Evolutionary conservation across 2,329 filamentous ascomycete genomes (phyloP), one percentile per base, ranked within the genome.

Genomic region (Ascochyta koolunga): DNA sequence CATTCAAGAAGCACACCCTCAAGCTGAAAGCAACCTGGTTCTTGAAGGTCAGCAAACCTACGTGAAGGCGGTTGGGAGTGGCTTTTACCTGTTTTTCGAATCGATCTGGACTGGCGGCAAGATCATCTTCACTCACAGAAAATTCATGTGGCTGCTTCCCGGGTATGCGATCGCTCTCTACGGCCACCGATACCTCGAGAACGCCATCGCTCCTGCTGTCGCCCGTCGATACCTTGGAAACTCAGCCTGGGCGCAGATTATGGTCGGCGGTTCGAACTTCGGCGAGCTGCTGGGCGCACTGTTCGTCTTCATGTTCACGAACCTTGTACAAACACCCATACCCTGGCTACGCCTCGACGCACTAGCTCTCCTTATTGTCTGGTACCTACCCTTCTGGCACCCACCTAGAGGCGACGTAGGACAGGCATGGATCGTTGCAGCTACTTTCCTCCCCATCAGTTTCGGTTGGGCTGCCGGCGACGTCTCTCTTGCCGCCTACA

Each of bases 381-480:
- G 79, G 80, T 80, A 79, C 51, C 65, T 82, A 11, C 76, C 79
- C 0, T 80, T 69, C 62, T 82, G 79, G 78, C 64, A 72, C 35
- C 79, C 79, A 1, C 72, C 73, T 0, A 43, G 58, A 3, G 70
- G 70, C 33, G 64, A 79, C 5, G 78, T 80, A 9, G 61, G 66
- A 1, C 75, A 80, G 54, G 79, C 79, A 4, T 82, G 76, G 79
- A 75, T 78, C 15, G 74, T 77, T 21, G 78, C 74, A 2, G 78
- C 75, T 2, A 78, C 78, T 0, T 79, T 82, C 52, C 66, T 80
- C 19, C 79, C 79, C 1, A 66, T 66, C 19, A 69, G 66, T 43
- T 80, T 81, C 44, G 79, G 79, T 18, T 82, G 80, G 80, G 80
- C 80, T 0, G 80, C 80, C 4, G 79, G 80, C 13, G 80, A 82